Evolutionary conservation across 2,329 filamentous ascomycete genomes (phyloP).

Genomic region (Penicillium sp.): DNA sequence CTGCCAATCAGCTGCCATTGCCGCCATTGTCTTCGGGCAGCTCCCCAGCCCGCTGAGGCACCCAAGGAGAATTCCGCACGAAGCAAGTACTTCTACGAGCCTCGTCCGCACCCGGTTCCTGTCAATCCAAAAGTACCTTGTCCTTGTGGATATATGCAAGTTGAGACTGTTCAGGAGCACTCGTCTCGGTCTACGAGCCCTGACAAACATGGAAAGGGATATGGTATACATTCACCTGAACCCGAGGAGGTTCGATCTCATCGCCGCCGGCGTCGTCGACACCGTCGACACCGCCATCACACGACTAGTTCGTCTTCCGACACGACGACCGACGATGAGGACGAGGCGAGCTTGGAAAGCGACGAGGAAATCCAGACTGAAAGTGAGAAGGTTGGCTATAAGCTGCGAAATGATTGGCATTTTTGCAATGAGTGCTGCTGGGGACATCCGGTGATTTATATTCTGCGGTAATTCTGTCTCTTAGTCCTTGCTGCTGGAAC

Average conservation of each 20-base stretch:
- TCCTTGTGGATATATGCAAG: not conserved
- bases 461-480: not conserved
- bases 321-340: not conserved
- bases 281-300: not conserved
- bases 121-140: not conserved
- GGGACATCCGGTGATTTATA: not conserved
- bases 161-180: not conserved
- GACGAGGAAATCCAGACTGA: not conserved
- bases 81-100: not conserved
- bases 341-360: not conserved
- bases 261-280: not conserved
- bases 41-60: not conserved
- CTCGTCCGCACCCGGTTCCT: not conserved
- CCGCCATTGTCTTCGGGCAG: not conserved
- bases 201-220: not conserved
- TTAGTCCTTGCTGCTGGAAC: not conserved
- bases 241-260: not conserved
- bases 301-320: not conserved
- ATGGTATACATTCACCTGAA: not conserved
- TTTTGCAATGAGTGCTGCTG: not conserved
- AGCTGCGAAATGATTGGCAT: not conserved
- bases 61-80: not conserved
- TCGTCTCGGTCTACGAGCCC: not conserved
- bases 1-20: not conserved
- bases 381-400: not conserved